Base-by-base conservation (phyloP, 345 rosid species). In the Euclidium syriacum region DNA sequence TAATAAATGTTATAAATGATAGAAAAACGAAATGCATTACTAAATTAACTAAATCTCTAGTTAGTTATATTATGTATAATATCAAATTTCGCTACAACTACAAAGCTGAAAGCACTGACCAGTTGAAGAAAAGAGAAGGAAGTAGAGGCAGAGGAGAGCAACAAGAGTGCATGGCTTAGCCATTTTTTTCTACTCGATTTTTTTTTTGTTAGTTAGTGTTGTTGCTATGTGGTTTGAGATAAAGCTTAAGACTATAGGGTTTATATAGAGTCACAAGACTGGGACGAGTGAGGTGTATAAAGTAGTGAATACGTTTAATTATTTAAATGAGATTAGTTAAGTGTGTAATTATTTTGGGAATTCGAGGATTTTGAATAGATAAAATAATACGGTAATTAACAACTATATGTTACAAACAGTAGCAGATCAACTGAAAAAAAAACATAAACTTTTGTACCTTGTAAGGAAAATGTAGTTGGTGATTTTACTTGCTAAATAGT, bases 251-350 rank as follows among this genome's bases (percentile, higher is more conserved):
- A 8, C 23, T 40, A 41, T 40, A 41, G 26, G 24, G 63, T 18
- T 57, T 57, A 57, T 41, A 58, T 58, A 58, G 48, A 56, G 51
- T 29, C 17, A 27, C 15, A 50, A 57, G 62, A 40, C 22, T 39
- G 7, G 4, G 10, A 32, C n/a, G 29, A 52, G 51, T 7, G 16
- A 52, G 20, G 14, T 55, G 20, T 11, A 32, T 30, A 10, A 1
- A 29, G 4, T 30, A 30, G 52, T 24, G 16, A 46, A 23, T 47
- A n/a, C 30, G 32, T 24, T 47, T 47, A 24, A 47, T 49, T 7
- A 26, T 49, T 25, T 11, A 49, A 14, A n/a, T n/a, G n/a, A n/a
- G n/a, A n/a, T n/a, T n/a, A n/a, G n/a, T n/a, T n/a, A n/a, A n/a
- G n/a, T n/a, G n/a, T n/a, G n/a, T n/a, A n/a, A n/a, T n/a, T n/a